Percentiles rank a stretch among this genome's conserved stretches.
Conservation (phyloP, 805 yeast genomes). For the Pichia rugopelliculosa region DNA sequence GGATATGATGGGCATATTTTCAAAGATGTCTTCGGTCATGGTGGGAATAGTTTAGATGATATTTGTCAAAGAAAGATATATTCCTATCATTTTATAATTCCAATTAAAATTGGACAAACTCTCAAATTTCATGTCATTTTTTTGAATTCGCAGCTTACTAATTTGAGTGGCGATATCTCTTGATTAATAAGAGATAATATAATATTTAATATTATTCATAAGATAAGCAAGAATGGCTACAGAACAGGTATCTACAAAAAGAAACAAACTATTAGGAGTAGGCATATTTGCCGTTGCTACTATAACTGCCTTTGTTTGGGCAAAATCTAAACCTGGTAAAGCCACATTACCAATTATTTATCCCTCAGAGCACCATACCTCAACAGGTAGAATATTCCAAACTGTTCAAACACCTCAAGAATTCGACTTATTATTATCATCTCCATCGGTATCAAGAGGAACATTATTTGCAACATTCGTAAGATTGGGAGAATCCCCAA, state of each 20-base stretch:
- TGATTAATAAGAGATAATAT: too few species aligned
- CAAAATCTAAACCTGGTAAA: constrained; percentile 5
- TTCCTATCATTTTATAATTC: too few species aligned
- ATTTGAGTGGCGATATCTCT: too few species aligned
- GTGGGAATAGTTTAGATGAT: neutral
- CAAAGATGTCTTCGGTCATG: constrained; percentile 9
- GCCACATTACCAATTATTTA: constrained; percentile 14
- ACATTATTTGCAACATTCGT: constrained; percentile 39
- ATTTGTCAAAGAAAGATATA: too few species aligned
- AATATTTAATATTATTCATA: too few species aligned
- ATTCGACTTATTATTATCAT: constrained; percentile 40
- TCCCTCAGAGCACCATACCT: constrained; percentile 27
- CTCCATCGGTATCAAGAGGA: constrained; percentile 9
- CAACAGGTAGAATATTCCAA: constrained; percentile 37
- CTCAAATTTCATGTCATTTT: too few species aligned
- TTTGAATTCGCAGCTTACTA: too few species aligned
- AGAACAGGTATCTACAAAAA: neutral
- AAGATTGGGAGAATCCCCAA: constrained; percentile 51
- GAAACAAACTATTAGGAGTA: constrained; percentile 2
- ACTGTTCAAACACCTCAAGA: constrained; percentile 54
- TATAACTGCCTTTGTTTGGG: constrained; percentile 1
- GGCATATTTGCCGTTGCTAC: constrained; percentile 8
- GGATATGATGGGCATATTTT: constrained; percentile 29
- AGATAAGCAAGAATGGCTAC: neutral
- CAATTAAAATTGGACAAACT: too few species aligned